These are phyloP conservation scores for Scopulariopsis brevicaulis DNA, from an alignment of 2,329 filamentous ascomycete species.

Conservation along the genomic window DNA sequence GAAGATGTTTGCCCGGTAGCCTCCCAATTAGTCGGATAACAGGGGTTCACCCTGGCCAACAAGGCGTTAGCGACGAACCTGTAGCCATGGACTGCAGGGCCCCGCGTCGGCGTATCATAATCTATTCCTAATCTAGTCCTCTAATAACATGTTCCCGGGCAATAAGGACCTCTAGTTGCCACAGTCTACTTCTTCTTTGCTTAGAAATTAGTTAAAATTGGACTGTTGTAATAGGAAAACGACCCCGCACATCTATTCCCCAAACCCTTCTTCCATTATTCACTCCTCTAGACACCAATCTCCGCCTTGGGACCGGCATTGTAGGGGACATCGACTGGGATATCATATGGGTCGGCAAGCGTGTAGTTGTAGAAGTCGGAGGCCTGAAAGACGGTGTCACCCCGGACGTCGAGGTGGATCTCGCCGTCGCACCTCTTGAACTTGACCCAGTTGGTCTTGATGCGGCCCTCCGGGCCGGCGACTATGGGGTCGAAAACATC, in stretches of 20 bases:
- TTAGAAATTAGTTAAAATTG: too few relatives aligned
- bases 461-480: conserved; percentile 11
- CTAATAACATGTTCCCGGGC: background rate
- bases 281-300: background rate
- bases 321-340: background rate
- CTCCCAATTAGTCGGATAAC: background rate
- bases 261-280: background rate
- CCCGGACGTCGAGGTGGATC: conserved; percentile 18
- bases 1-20: background rate
- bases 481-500: conserved; percentile 8
- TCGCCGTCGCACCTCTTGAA: conserved; percentile 31
- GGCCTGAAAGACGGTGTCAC: conserved; percentile 18
- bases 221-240: background rate
- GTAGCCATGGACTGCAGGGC: background rate
- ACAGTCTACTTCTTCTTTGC: background rate
- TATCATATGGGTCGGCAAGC: background rate
- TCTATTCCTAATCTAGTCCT: background rate
- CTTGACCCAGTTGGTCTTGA: conserved; percentile 28
- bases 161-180: background rate
- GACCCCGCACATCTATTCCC: background rate
- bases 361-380: conserved; percentile 20
- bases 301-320: background rate
- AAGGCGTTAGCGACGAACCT: background rate
- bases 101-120: background rate
- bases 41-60: background rate